phyloP scores from a whole-genome alignment of 371 early-diverging fungal genomes.

The Homolaphlyctis polyrhiza region DNA sequence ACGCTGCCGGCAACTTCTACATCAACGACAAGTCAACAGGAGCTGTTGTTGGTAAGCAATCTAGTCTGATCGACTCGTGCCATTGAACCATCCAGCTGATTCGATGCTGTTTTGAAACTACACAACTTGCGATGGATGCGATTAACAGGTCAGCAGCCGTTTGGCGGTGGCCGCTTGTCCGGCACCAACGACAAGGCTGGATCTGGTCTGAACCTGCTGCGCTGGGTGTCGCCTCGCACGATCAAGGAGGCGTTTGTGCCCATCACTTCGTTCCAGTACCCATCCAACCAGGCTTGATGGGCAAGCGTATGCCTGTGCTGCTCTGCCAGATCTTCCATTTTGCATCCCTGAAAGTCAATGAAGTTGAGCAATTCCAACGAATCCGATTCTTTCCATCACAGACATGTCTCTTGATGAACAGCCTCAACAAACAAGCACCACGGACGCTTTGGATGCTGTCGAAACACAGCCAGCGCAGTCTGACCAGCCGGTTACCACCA shows the following conservation, averaged over 20 bases:
- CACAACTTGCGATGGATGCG: background rate
- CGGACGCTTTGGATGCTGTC: too few relatives aligned
- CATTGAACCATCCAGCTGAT: too few relatives aligned
- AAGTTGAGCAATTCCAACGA: too few relatives aligned
- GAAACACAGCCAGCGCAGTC: too few relatives aligned
- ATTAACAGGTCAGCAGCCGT: slow-evolving; percentile 96
- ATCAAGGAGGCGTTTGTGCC: slow-evolving; percentile 96
- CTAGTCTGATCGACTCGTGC: too few relatives aligned
- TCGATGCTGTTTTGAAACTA: background rate
- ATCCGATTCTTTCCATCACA: too few relatives aligned
- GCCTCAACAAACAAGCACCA: too few relatives aligned
- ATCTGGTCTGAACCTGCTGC: slow-evolving; percentile 55
- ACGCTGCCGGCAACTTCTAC: slow-evolving; percentile 97
- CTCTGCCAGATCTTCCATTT: too few relatives aligned
- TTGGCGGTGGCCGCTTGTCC: slow-evolving; percentile 91
- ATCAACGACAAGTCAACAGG: slow-evolving; percentile 98
- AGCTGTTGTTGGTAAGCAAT: slow-evolving; percentile 92
- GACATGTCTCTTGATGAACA: too few relatives aligned
- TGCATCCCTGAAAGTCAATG: too few relatives aligned
- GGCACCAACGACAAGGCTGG: slow-evolving; percentile 99
- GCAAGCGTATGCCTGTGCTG: too few relatives aligned
- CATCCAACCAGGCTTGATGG: slow-evolving; percentile 76
- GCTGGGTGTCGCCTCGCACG: slow-evolving; percentile 91
- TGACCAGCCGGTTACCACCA: too few relatives aligned
- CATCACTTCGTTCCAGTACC: slow-evolving; percentile 71